A percentile compares a stretch with the other conserved stretches of the same genome.
Conservation (phyloP, 371 early-diverging fungal genomes). For the Mucor lusitanicus region DNA sequence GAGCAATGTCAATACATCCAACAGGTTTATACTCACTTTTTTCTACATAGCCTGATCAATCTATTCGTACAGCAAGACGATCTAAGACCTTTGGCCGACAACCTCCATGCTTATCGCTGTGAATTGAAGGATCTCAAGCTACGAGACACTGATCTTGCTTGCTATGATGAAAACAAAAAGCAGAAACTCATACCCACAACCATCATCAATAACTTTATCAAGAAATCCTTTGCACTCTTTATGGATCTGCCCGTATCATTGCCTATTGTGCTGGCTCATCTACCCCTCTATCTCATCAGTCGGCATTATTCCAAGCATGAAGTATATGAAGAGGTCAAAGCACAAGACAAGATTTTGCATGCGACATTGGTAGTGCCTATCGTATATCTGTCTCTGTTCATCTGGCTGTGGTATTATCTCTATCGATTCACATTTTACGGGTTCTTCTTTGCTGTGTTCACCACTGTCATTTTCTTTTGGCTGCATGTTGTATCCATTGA, state of each 20-base stretch:
- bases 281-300: slow-evolving; percentile 32
- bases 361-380: slow-evolving; percentile 10
- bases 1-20: not conserved
- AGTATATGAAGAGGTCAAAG: slow-evolving; percentile 30
- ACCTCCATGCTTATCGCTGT: not conserved
- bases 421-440: slow-evolving; percentile 2
- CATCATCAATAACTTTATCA: not conserved
- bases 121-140: not conserved
- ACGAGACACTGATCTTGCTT: slow-evolving; percentile 2
- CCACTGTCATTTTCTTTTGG: slow-evolving; percentile 8
- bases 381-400: slow-evolving; percentile 11
- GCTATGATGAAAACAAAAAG: not conserved
- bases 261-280: slow-evolving; percentile 29
- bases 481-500: slow-evolving; percentile 15
- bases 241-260: slow-evolving; percentile 30
- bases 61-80: not conserved
- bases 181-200: slow-evolving; percentile 20
- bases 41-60: not conserved
- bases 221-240: not conserved
- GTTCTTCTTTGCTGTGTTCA: slow-evolving; percentile 2
- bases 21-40: no score
- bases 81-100: not conserved
- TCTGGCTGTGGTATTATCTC: slow-evolving; percentile 17
- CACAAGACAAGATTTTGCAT: slow-evolving; percentile 33
- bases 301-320: slow-evolving; percentile 19